Evolutionary conservation across 306 rosid species (phyloP).

Genomic region (Abrus pulchellus): DNA sequence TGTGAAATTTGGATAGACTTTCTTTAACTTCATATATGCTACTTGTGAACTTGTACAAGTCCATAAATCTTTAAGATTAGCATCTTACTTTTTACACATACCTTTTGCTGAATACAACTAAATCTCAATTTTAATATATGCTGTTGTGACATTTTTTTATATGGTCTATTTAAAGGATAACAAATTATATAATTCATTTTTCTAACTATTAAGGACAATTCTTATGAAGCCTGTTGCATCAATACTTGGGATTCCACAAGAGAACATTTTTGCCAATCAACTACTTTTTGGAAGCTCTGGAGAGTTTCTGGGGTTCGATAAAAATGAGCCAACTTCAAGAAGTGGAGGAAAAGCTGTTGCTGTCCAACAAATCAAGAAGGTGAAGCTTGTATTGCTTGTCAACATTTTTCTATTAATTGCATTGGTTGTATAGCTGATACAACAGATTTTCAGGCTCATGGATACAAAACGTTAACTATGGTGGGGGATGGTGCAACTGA

Average conservation of each 20-base stretch:
- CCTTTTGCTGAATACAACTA: constrained; percentile 14
- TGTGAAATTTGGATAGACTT: constrained; percentile 20
- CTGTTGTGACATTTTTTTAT: neutral
- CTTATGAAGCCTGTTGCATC: constrained; percentile 89
- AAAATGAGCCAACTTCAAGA: constrained; percentile 86
- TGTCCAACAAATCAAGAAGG: constrained; percentile 86
- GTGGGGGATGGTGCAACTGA: constrained; percentile 98
- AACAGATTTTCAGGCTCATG: constrained; percentile 69
- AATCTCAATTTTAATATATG: neutral
- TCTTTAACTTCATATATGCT: neutral
- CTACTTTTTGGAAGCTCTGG: constrained; percentile 85
- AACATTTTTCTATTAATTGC: neutral
- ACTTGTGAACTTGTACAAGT: constrained; percentile 4
- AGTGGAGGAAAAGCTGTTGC: constrained; percentile 96
- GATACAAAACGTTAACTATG: constrained; percentile 79
- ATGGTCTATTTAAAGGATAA: constrained; percentile 8
- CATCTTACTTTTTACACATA: neutral
- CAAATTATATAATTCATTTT: constrained; percentile 19
- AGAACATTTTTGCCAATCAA: constrained; percentile 86
- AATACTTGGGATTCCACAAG: constrained; percentile 75
- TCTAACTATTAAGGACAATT: constrained; percentile 44
- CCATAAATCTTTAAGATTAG: neutral
- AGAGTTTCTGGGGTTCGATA: constrained; percentile 88
- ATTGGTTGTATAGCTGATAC: constrained; percentile 47
- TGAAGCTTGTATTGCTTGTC: constrained; percentile 47